phyloP scores from a whole-genome alignment of 768 basidiomycete genomes.

The Kondoa malvinella region DNA sequence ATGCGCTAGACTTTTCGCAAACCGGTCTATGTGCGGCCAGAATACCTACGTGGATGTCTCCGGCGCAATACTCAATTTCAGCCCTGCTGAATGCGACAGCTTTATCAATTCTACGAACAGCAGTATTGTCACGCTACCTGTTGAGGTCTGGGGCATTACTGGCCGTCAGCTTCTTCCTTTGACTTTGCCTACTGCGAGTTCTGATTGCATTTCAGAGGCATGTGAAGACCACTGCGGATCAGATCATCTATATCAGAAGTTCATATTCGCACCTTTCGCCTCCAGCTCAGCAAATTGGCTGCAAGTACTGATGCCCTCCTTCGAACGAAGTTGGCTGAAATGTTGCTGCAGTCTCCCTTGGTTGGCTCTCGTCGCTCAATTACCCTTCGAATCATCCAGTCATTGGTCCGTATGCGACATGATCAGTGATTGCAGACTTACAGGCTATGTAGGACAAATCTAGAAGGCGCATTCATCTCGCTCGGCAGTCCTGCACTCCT shows the following conservation, averaged over 20 bases:
- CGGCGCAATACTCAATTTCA: not conserved
- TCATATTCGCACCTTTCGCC: not conserved
- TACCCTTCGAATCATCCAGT: not conserved
- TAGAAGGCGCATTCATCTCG: not conserved
- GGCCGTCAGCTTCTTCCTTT: not conserved
- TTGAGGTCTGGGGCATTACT: not conserved
- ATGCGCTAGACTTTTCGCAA: too few species aligned
- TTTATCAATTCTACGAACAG: not conserved
- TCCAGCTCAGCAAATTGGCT: not conserved
- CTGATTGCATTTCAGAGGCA: not conserved
- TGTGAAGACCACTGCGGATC: not conserved
- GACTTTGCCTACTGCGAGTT: not conserved
- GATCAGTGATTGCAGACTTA: too few species aligned
- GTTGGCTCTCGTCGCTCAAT: not conserved
- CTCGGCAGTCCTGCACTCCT: not conserved
- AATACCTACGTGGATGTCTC: too few species aligned
- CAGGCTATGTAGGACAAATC: too few species aligned
- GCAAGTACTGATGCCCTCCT: too few species aligned
- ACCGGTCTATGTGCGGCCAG: too few species aligned
- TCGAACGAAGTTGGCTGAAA: too few species aligned
- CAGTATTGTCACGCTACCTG: not conserved
- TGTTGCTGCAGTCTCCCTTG: too few species aligned
- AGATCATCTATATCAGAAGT: not conserved
- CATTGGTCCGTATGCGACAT: too few species aligned
- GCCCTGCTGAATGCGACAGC: not conserved